These are phyloP conservation scores for Erysimum cheiranthoides DNA, from an alignment of 345 rosid genomes.

Conservation along the genomic window DNA sequence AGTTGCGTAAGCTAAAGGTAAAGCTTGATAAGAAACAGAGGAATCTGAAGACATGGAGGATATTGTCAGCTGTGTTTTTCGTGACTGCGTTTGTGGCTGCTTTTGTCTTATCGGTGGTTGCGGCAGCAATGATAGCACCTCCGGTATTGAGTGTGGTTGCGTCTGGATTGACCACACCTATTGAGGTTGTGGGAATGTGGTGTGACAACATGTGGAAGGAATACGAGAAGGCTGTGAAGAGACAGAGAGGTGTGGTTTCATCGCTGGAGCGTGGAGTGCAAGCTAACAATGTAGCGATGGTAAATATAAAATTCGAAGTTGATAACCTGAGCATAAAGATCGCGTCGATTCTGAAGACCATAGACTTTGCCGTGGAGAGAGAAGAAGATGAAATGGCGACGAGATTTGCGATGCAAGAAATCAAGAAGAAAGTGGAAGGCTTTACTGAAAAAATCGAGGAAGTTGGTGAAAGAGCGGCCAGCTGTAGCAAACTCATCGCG, in stretches of 20 bases:
- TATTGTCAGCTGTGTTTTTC: conserved; percentile 66
- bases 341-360: conserved; percentile 48
- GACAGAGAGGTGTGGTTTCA: conserved; percentile 48
- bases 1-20: conserved; percentile 50
- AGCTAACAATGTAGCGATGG: conserved; percentile 55
- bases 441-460: conserved; percentile 55
- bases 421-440: conserved; percentile 58
- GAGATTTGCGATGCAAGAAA: conserved; percentile 65
- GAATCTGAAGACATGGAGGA: conserved; percentile 68
- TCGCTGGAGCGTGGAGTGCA: conserved; percentile 47
- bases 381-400: conserved; percentile 47
- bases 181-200: background rate
- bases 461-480: conserved; percentile 57
- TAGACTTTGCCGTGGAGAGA: conserved; percentile 51
- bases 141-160: conserved; percentile 63
- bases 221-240: conserved; percentile 57
- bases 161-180: conserved; percentile 51
- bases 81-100: conserved; percentile 65
- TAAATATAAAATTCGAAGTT: conserved; percentile 51
- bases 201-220: conserved; percentile 51
- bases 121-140: conserved; percentile 72
- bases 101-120: conserved; percentile 71
- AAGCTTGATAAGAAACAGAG: conserved; percentile 75
- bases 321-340: conserved; percentile 49
- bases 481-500: conserved; percentile 58